A percentile compares a stretch with the other conserved stretches of the same genome.
phyloP scores from a whole-genome alignment of 1,139 yeast genomes.

The Yamadazyma mexicana region DNA sequence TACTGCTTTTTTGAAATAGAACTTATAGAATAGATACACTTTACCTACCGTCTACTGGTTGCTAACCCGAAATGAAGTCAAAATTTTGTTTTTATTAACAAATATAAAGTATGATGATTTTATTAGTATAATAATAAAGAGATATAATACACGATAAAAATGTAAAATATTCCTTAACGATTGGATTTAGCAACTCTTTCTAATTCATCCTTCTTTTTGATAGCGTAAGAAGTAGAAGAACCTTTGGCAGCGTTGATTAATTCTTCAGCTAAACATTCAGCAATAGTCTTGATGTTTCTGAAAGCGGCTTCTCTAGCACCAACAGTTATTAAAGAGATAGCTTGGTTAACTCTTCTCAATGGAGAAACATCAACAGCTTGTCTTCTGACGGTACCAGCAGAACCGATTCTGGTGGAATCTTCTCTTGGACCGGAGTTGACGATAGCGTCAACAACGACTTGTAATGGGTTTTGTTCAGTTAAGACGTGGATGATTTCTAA shows the following conservation, averaged over 20 bases:
- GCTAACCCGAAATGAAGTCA: too few species aligned
- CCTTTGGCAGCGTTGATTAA: conserved; percentile 99
- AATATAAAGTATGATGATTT: conserved; percentile 9
- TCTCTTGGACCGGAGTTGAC: conserved; percentile 99
- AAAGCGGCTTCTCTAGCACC: conserved; percentile 99
- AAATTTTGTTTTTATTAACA: conserved; percentile 10
- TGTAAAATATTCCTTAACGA: conserved; percentile 66
- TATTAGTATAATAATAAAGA: conserved; percentile 6
- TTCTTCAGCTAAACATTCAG: conserved; percentile 99
- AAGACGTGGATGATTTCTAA: conserved; percentile 96
- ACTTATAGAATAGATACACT: too few species aligned
- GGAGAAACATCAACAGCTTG: conserved; percentile 99
- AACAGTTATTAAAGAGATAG: conserved; percentile 94
- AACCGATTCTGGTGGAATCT: conserved; percentile 99
- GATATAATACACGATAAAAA: conserved; percentile 17
- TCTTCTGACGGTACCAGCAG: conserved; percentile 99
- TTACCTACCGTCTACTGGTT: too few species aligned
- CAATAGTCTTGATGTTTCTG: conserved; percentile 99
- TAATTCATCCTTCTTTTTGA: conserved; percentile 99
- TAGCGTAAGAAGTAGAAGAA: conserved; percentile 99
- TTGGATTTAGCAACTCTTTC: conserved; percentile 99
- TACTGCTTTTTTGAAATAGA: too few species aligned
- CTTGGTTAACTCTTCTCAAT: conserved; percentile 99
- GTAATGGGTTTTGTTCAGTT: conserved; percentile 99
- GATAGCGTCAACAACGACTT: conserved; percentile 98